A percentile compares a stretch with the other conserved stretches of the same genome.
Evolutionary conservation across 1,284 basidiomycete genomes (phyloP).

Genomic region (Ceratobasidium sp.): DNA sequence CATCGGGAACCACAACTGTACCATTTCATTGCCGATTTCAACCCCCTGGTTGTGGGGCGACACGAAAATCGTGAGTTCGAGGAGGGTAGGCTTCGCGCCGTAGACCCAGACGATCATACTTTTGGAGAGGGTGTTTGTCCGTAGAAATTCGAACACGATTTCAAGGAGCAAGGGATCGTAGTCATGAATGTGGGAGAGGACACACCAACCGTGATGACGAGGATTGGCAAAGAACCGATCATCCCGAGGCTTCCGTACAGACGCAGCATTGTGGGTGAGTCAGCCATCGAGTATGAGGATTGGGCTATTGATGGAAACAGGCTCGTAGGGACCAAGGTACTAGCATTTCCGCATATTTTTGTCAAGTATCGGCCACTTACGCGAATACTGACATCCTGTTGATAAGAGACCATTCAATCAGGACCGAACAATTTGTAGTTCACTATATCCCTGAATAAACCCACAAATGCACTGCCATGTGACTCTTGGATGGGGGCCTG

Average conservation of each 20-base stretch:
- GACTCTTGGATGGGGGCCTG: too few species aligned
- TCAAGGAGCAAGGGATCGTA: not conserved
- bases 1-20: not conserved
- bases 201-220: not conserved
- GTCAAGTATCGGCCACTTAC: not conserved
- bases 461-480: too few species aligned
- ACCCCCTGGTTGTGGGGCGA: not conserved
- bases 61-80: not conserved
- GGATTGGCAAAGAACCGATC: not conserved
- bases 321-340: not conserved
- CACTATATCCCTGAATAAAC: not conserved
- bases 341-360: not conserved
- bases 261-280: not conserved
- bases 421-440: not conserved
- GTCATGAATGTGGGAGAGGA: constrained; percentile 5
- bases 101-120: not conserved
- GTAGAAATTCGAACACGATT: not conserved
- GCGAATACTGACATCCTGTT: not conserved
- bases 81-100: not conserved
- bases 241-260: constrained; percentile 26
- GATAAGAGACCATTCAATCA: not conserved
- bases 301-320: constrained; percentile 2
- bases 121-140: not conserved
- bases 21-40: constrained; percentile 13
- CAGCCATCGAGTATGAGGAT: not conserved